Evolutionary conservation across 1,284 basidiomycete genomes (phyloP).

Genomic region (Apiotrichum sp.): DNA sequence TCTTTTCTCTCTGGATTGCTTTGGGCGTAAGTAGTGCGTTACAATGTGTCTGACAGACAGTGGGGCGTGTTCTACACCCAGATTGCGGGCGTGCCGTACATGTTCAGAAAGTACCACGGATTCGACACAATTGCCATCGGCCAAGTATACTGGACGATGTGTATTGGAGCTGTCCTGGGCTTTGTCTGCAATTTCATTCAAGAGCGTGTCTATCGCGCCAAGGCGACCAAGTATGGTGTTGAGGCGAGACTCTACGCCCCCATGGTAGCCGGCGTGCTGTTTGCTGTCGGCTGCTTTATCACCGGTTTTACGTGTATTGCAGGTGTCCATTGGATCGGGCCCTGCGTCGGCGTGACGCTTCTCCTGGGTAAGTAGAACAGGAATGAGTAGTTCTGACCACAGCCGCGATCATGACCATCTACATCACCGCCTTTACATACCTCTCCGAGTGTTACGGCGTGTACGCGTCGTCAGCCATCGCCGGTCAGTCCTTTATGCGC

Average conservation of each 20-base stretch:
- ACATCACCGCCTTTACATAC: conserved; percentile 3
- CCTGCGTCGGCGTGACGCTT: conserved; percentile 1
- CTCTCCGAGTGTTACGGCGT: conserved; percentile 17
- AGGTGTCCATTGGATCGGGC: conserved; percentile 32
- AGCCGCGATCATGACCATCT: conserved; percentile 18
- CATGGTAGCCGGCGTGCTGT: conserved; percentile 58
- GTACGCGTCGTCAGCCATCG: conserved; percentile 16
- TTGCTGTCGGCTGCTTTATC: conserved; percentile 60
- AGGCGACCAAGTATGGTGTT: conserved; percentile 53
- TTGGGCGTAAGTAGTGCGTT: conserved; percentile 47
- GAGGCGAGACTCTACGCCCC: conserved; percentile 68
- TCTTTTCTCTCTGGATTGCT: conserved; percentile 69
- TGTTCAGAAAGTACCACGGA: conserved; percentile 58
- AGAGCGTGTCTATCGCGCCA: conserved; percentile 56
- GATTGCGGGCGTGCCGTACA: conserved; percentile 60
- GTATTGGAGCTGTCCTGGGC: conserved; percentile 58
- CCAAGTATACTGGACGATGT: conserved; percentile 56
- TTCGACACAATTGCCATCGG: conserved; percentile 64
- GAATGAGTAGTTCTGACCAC: background rate
- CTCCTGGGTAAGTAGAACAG: background rate
- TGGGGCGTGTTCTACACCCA: conserved; percentile 72
- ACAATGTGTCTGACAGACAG: conserved; percentile 7
- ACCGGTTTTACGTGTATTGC: conserved; percentile 40
- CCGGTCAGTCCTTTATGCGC: conserved; percentile 10
- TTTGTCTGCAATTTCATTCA: conserved; percentile 59